Evolutionary conservation across 2,329 filamentous ascomycete species (phyloP), one percentile per base, ranked within the genome.

Genomic region (Pseudogymnoascus sp.): DNA sequence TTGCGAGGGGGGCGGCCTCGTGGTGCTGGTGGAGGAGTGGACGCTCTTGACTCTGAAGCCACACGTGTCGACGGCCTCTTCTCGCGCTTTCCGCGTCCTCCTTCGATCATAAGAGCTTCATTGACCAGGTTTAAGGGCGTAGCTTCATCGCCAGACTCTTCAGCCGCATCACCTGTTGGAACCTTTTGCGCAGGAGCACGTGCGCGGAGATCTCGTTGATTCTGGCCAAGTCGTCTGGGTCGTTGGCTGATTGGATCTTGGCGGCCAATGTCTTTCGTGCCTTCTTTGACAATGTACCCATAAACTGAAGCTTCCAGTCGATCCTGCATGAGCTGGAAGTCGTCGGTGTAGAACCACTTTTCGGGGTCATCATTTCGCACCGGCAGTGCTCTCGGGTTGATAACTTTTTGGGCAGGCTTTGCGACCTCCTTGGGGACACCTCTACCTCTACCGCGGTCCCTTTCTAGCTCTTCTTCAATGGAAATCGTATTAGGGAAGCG

Each of bases 261-360:
- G 36, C 76, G 76, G 17, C 83, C 83, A 63, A 85, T 76, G 71
- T 82, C 82, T 63, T 78, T 78, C 2, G 79, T 78, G 59, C 83
- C 80, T 8, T 80, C 76, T 66, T 86, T 83, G 65, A 85, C 84
- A 63, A 84, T 81, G 66, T 86, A 85, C 13, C 81, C 79, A 67
- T 86, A 87, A 1, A 79, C 77, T 63, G 81, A 77, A 6, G 84
- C 83, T 78, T 83, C 81, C 64, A 84, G 75, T 61, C 76, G 76
- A 71, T 86, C 83, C 68, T 87, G 80, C 60, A 35, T 58, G 3
- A 29, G 41, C 60, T 59, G 29, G 31, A 36, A 61, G 7, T 61
- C 47, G 11, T 60, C 57, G 7, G 57, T 59, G 57, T 59, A 59
- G 37, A 59, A 59, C 57, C 57, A 59, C 10, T 59, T 59, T 26